phyloP scores from a whole-genome alignment of 2,329 filamentous ascomycete species.

The Xylaria polymorpha region DNA sequence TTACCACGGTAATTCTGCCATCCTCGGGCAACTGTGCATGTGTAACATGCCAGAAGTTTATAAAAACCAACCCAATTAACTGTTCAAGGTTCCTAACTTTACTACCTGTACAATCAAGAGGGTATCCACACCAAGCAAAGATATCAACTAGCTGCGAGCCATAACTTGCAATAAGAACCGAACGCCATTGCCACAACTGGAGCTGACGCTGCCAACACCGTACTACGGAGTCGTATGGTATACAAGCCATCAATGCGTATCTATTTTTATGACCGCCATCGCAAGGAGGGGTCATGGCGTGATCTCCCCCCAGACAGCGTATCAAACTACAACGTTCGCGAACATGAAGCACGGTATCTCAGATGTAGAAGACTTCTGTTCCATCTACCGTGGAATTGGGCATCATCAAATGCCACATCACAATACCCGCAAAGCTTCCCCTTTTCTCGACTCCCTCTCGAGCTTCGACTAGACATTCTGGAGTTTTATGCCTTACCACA shows the following conservation, averaged over 20 bases:
- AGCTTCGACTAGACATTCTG: slow-evolving; percentile 13
- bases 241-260: not conserved
- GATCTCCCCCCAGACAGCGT: no score
- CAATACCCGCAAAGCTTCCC: not conserved
- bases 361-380: no score
- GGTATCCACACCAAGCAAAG: not conserved
- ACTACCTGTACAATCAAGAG: not conserved
- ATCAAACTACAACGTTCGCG: no score
- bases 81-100: not conserved
- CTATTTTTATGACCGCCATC: not conserved
- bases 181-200: not conserved
- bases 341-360: no score
- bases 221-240: not conserved
- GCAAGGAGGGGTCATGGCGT: not conserved
- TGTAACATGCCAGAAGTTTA: not conserved
- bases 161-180: not conserved
- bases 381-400: no score
- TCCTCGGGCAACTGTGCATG: not conserved
- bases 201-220: not conserved
- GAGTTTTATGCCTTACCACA: slow-evolving; percentile 8
- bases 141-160: not conserved
- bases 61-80: not conserved
- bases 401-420: no score
- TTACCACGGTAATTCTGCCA: not conserved
- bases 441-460: not conserved